Evolutionary conservation across 306 rosid species (phyloP).

Genomic region (Prunus fruticosa): DNA sequence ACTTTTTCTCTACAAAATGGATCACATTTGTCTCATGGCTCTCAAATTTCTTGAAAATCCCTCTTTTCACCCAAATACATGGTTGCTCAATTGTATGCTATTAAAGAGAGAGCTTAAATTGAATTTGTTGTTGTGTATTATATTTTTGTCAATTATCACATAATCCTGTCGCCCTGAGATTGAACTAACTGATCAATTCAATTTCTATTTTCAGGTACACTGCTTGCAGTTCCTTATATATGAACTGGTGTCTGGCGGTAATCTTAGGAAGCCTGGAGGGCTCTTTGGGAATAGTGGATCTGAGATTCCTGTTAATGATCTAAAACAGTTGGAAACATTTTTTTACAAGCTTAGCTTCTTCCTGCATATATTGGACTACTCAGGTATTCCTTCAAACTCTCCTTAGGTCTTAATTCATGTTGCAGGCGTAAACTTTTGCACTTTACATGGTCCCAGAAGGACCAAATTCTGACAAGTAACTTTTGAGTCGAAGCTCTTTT

Average conservation of each 20-base stretch:
- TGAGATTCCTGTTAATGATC: constrained; percentile 88
- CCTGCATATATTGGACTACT: constrained; percentile 84
- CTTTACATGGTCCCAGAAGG: not conserved
- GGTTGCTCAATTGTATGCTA: not conserved
- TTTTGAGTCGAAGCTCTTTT: not conserved
- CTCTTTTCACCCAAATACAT: not conserved
- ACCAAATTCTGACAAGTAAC: not conserved
- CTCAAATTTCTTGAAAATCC: not conserved
- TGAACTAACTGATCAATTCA: constrained; percentile 22
- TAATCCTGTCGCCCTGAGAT: not conserved
- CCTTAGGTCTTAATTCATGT: constrained; percentile 3
- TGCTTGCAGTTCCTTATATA: constrained; percentile 97
- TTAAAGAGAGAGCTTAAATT: not conserved
- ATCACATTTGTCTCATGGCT: not conserved
- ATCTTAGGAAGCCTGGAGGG: constrained; percentile 98
- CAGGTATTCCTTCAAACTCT: constrained; percentile 52
- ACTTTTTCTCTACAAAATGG: too few species aligned
- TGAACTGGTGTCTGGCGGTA: constrained; percentile 98
- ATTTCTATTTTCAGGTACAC: constrained; percentile 67
- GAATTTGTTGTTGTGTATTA: not conserved
- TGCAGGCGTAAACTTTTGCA: not conserved
- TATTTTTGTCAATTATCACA: not conserved
- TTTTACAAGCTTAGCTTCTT: constrained; percentile 96
- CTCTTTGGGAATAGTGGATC: constrained; percentile 95
- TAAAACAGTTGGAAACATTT: constrained; percentile 86